Base-by-base conservation (phyloP, 441 rosid genomes). In the Mallotus japonicus region DNA sequence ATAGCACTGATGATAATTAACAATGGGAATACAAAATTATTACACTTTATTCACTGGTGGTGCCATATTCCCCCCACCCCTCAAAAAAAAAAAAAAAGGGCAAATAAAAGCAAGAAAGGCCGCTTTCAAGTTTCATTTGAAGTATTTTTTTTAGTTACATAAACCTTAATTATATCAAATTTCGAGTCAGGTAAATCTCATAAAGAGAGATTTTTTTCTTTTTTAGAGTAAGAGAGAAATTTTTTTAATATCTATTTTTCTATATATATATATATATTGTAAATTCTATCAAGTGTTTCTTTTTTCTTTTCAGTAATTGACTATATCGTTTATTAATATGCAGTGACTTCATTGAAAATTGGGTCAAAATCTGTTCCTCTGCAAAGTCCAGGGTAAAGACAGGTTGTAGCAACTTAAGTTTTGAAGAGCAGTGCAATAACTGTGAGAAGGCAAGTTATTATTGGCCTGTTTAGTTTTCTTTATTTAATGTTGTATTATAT, bases 271-370 rank as follows among this genome's bases (percentile, higher is more conserved):
- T n/a, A n/a, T n/a, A n/a, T n/a, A n/a, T 54, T 1, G 4, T 6
- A 54, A 54, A 61, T 28, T 61, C n/a, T 37, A 40, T 7, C 69
- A 11, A 34, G 19, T 9, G 0, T 2, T 46, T 57, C n/a, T 50
- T 40, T 16, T 22, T 5, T 58, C 4, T 19, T 70, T 37, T 22
- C 44, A 16, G 4, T 20, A 7, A 19, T 56, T 40, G 34, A 71
- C 11, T 62, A 7, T 71, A 16, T 55, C 28, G 7, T 66, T 70
- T 75, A 44, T 22, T 5, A 11, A 55, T 51, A 72, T 85, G 62
- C 89, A 95, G 99, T 78, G 94, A 95, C 53, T 95, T 95, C 78
- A 91, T 95, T 8, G 98, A 91, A 47, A 74, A 86, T 2, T 95
- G 99, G 99, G 96, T 95, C 77, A 84, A 85, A 67, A 92, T 95